These are phyloP conservation scores for Cryptosporidium tyzzeri DNA, from an alignment of 169 alveolate species.

Conservation along the genomic window DNA sequence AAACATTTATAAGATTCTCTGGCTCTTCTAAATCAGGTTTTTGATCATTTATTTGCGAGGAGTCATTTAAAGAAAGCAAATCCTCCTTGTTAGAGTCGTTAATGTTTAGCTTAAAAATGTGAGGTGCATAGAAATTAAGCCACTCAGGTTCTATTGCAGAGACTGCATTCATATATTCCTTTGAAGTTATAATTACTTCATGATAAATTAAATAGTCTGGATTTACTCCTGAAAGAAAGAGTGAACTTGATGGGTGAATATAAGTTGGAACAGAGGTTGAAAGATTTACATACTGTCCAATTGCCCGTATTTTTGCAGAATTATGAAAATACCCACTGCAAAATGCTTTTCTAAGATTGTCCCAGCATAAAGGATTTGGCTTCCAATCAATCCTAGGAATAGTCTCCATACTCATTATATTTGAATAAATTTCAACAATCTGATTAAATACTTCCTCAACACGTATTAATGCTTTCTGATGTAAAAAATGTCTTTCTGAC, in stretches of 20 bases:
- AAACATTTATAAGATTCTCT: neutral
- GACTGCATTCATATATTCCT: slow-evolving; percentile 97
- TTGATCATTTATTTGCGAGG: neutral
- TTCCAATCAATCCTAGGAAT: slow-evolving; percentile 49
- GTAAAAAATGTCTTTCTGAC: slow-evolving; percentile 93
- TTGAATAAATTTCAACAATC: slow-evolving; percentile 67
- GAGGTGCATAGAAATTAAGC: slow-evolving; percentile 84
- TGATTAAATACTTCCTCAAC: slow-evolving; percentile 88
- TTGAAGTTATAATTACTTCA: slow-evolving; percentile 98
- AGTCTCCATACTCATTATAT: slow-evolving; percentile 75
- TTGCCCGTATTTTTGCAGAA: slow-evolving; percentile 98
- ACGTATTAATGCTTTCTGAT: slow-evolving; percentile 90
- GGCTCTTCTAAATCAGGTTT: neutral
- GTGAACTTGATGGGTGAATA: slow-evolving; percentile 98
- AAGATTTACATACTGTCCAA: slow-evolving; percentile 98
- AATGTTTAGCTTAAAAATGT: slow-evolving; percentile 16
- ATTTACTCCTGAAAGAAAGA: slow-evolving; percentile 97
- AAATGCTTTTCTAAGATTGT: slow-evolving; percentile 93
- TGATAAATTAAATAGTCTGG: slow-evolving; percentile 99
- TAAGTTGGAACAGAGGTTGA: slow-evolving; percentile 97
- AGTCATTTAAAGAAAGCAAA: neutral
- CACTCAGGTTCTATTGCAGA: slow-evolving; percentile 99
- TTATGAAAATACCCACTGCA: slow-evolving; percentile 99
- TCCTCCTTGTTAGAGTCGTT: neutral
- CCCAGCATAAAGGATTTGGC: slow-evolving; percentile 21